Evolutionary conservation across 148 eudicot species (phyloP).

Genomic region (Talinum fruticosum): DNA sequence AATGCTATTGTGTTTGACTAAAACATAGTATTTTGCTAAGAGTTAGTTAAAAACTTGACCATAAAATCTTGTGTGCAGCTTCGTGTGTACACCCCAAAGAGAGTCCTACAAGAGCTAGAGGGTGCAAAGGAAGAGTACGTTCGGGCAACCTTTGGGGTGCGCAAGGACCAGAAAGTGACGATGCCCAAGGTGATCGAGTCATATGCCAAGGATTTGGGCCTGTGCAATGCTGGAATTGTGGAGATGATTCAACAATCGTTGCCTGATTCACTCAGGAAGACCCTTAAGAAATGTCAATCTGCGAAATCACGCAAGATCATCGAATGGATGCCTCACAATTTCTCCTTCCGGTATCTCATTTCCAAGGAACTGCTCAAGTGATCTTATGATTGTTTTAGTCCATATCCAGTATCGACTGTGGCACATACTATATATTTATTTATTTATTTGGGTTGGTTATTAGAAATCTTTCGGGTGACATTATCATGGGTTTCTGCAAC

Average conservation of each 20-base stretch:
- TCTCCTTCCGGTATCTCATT: constrained; percentile 77
- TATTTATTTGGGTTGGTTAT: not conserved
- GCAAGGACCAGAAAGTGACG: constrained; percentile 70
- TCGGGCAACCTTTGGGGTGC: constrained; percentile 85
- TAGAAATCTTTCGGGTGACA: not conserved
- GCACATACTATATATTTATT: not conserved
- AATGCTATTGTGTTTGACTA: too few relatives aligned
- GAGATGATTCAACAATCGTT: constrained; percentile 79
- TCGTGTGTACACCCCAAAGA: constrained; percentile 81
- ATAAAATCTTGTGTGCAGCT: constrained; percentile 38
- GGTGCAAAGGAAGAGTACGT: constrained; percentile 88
- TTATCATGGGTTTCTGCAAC: too few relatives aligned
- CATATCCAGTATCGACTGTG: not conserved
- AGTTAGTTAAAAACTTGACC: not conserved
- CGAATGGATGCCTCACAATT: constrained; percentile 78
- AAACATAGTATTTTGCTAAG: too few relatives aligned
- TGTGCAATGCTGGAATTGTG: constrained; percentile 50
- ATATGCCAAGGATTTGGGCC: constrained; percentile 69
- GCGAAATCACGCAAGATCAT: constrained; percentile 61
- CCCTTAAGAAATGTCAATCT: constrained; percentile 59
- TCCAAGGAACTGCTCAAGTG: constrained; percentile 64
- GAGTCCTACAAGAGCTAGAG: constrained; percentile 77
- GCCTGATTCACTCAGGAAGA: constrained; percentile 66
- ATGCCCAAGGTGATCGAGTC: constrained; percentile 76
- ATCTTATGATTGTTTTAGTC: not conserved